phyloP scores from a whole-genome alignment of 2,329 filamentous ascomycete genomes.

The Diaporthe capsici region DNA sequence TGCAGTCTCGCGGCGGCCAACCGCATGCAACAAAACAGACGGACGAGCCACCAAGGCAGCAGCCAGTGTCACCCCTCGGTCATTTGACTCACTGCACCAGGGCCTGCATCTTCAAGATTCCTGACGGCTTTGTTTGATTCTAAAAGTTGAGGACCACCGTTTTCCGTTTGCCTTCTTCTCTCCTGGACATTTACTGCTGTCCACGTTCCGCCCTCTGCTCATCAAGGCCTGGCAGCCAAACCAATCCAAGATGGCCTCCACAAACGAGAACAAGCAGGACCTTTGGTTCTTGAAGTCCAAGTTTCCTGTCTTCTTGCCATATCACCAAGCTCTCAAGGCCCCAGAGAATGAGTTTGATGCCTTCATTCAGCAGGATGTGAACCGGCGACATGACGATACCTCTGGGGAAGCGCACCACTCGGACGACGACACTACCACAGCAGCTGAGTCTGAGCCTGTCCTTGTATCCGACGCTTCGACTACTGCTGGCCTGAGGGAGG shows the following conservation, averaged over 20 bases:
- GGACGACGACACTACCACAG: not conserved
- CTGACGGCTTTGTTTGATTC: not conserved
- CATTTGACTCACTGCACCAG: not conserved
- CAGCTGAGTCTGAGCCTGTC: conserved; percentile 38
- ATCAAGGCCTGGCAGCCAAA: not conserved
- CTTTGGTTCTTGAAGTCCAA: conserved; percentile 58
- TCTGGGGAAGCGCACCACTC: conserved; percentile 29
- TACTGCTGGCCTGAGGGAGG: conserved; percentile 40
- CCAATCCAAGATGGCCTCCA: conserved; percentile 20
- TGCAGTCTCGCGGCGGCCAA: not conserved
- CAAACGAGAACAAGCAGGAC: conserved; percentile 14
- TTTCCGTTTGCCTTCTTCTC: not conserved
- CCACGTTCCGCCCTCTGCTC: not conserved
- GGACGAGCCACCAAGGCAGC: conserved; percentile 19
- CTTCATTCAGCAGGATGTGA: conserved; percentile 50
- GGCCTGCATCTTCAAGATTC: not conserved
- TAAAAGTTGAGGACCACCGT: not conserved
- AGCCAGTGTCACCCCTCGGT: not conserved
- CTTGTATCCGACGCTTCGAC: conserved; percentile 35
- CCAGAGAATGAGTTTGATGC: conserved; percentile 52
- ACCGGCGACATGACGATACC: not conserved
- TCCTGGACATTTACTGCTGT: not conserved
- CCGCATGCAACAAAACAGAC: not conserved
- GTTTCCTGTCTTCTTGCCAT: conserved; percentile 56
- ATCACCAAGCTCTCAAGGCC: conserved; percentile 52